These are phyloP conservation scores for Pichia sp. DNA, from an alignment of 1,139 yeast genomes.

Conservation along the genomic window DNA sequence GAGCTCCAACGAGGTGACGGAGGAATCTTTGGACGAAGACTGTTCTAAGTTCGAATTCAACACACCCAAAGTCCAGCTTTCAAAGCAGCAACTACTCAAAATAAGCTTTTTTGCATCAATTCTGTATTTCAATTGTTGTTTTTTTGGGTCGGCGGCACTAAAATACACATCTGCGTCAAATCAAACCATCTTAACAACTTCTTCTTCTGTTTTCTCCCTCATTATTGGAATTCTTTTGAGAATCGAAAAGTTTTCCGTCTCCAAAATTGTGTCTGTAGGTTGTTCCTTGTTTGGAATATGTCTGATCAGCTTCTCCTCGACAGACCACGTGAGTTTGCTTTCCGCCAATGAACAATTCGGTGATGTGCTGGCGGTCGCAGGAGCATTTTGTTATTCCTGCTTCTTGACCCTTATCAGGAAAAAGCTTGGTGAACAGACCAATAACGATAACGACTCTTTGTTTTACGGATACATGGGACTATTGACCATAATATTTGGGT, in stretches of 20 bases:
- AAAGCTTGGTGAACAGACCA: constrained; percentile 35
- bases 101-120: constrained; percentile 35
- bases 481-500: constrained; percentile 31
- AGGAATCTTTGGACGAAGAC: too few relatives aligned
- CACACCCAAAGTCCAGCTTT: constrained; percentile 24
- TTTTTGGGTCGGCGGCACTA: constrained; percentile 33
- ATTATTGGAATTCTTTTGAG: constrained; percentile 33
- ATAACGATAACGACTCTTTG: constrained; percentile 37
- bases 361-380: constrained; percentile 36
- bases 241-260: constrained; percentile 36
- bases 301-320: constrained; percentile 33
- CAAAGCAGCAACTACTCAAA: constrained; percentile 26
- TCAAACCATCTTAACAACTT: constrained; percentile 43
- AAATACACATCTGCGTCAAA: constrained; percentile 47
- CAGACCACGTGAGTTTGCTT: neutral
- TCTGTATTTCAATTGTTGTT: constrained; percentile 37
- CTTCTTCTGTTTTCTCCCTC: constrained; percentile 44
- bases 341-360: constrained; percentile 33
- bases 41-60: neutral
- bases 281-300: constrained; percentile 40
- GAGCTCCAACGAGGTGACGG: too few relatives aligned
- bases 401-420: constrained; percentile 38
- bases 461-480: constrained; percentile 43
- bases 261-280: constrained; percentile 36
- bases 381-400: constrained; percentile 40